phyloP scores from a whole-genome alignment of 2,329 filamentous ascomycete genomes.

The Fusarium graminum region DNA sequence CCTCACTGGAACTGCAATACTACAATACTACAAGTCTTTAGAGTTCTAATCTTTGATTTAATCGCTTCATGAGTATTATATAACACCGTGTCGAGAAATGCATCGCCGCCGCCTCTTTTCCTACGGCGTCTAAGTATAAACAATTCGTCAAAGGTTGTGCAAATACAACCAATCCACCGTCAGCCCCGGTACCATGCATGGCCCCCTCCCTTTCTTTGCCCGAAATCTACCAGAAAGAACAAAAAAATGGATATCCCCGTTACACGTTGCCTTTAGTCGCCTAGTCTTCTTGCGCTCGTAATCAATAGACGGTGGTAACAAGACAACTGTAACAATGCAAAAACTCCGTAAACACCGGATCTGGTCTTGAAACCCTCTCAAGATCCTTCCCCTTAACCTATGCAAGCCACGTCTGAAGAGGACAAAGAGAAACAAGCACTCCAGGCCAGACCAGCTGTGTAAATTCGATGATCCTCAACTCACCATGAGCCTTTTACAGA shows the following conservation, averaged over 20 bases:
- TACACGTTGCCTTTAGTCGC: slow-evolving; percentile 1
- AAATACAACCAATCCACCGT: slow-evolving; percentile 7
- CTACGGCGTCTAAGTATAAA: slow-evolving; percentile 22
- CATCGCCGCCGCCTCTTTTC: slow-evolving; percentile 16
- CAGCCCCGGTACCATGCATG: slow-evolving; percentile 22
- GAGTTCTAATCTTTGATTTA: slow-evolving; percentile 11
- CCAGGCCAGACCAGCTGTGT: slow-evolving; percentile 18
- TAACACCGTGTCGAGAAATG: slow-evolving; percentile 17
- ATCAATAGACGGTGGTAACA: slow-evolving; percentile 12
- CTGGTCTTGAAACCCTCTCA: slow-evolving; percentile 28
- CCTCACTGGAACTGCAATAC: neutral
- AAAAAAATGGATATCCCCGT: slow-evolving; percentile 18
- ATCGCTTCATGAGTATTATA: slow-evolving; percentile 15
- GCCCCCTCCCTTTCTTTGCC: slow-evolving; percentile 5
- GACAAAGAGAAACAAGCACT: slow-evolving; percentile 8
- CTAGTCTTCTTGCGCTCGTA: neutral
- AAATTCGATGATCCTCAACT: slow-evolving; percentile 3
- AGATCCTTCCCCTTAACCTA: slow-evolving; percentile 3
- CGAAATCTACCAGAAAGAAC: slow-evolving; percentile 3
- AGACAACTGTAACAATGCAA: slow-evolving; percentile 19
- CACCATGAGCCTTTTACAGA: neutral
- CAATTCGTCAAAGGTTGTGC: slow-evolving; percentile 1
- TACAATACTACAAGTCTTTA: neutral
- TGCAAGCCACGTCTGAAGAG: slow-evolving; percentile 7
- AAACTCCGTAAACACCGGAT: slow-evolving; percentile 31